Conservation (phyloP, 192 early-diverging fungal genomes). For the Backusella parvicylindrica region DNA sequence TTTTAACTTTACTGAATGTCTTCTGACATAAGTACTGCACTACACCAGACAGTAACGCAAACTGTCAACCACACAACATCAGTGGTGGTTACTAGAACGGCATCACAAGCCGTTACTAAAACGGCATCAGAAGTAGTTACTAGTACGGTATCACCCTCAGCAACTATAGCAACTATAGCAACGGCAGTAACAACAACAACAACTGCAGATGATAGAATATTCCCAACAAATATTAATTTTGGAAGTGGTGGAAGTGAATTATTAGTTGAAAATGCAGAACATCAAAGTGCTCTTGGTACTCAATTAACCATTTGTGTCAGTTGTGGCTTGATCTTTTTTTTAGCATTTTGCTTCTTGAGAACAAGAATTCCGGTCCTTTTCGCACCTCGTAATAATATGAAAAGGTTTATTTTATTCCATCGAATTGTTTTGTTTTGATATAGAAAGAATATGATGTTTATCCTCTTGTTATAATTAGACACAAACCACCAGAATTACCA, state of each 20-base stretch:
- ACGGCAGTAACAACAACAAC: neutral
- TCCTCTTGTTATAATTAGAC: slow-evolving; percentile 16
- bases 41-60: neutral
- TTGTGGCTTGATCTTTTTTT: slow-evolving; percentile 18
- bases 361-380: slow-evolving; percentile 22
- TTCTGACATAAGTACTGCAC: neutral
- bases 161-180: neutral
- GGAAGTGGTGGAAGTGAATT: slow-evolving; percentile 1
- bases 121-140: too few relatives aligned
- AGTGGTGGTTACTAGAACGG: too few relatives aligned
- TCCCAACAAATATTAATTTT: neutral
- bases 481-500: slow-evolving; percentile 41
- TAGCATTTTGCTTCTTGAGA: slow-evolving; percentile 25
- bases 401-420: slow-evolving; percentile 6
- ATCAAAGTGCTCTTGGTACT: slow-evolving; percentile 17
- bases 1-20: neutral
- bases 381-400: slow-evolving; percentile 29
- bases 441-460: neutral
- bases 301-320: slow-evolving; percentile 18
- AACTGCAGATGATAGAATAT: neutral
- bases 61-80: neutral
- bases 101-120: too few relatives aligned
- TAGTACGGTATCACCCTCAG: too few relatives aligned
- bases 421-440: neutral
- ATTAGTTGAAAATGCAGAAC: slow-evolving; percentile 1